Conservation (phyloP, 352 stramenopile species). For the Pythium folliculosum region DNA sequence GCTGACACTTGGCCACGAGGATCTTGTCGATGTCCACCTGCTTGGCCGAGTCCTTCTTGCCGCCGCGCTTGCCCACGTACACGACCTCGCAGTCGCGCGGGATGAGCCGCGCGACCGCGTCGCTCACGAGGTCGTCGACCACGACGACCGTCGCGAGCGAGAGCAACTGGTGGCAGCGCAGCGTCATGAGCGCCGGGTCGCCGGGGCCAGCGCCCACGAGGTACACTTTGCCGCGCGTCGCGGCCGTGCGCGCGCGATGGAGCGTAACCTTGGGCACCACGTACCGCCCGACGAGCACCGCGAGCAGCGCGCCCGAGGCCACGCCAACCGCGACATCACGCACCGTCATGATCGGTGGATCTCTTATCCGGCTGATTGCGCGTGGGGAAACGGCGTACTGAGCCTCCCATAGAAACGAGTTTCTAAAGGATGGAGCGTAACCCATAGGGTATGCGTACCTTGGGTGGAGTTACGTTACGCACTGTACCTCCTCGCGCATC, state of each 20-base stretch:
- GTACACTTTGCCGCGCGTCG: conserved; percentile 49
- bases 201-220: conserved; percentile 64
- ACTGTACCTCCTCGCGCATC: conserved; percentile 18
- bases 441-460: neutral
- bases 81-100: conserved; percentile 59
- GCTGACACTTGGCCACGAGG: conserved; percentile 52
- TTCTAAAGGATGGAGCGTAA: conserved; percentile 5
- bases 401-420: conserved; percentile 4
- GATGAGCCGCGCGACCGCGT: conserved; percentile 56
- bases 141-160: conserved; percentile 54
- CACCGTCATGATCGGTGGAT: conserved; percentile 23
- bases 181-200: conserved; percentile 55
- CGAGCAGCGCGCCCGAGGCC: conserved; percentile 44
- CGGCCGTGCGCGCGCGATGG: conserved; percentile 29
- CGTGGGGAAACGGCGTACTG: neutral
- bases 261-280: conserved; percentile 34
- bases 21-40: conserved; percentile 69
- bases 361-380: neutral
- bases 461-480: neutral
- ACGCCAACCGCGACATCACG: conserved; percentile 51
- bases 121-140: conserved; percentile 66
- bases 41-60: conserved; percentile 65
- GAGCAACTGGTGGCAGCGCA: conserved; percentile 52
- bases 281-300: conserved; percentile 36
- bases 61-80: conserved; percentile 70